A percentile compares a stretch with the other conserved stretches of the same genome.
These are phyloP conservation scores for Talaromyces sp. DNA, from an alignment of 2,329 filamentous ascomycete species.

Conservation along the genomic window DNA sequence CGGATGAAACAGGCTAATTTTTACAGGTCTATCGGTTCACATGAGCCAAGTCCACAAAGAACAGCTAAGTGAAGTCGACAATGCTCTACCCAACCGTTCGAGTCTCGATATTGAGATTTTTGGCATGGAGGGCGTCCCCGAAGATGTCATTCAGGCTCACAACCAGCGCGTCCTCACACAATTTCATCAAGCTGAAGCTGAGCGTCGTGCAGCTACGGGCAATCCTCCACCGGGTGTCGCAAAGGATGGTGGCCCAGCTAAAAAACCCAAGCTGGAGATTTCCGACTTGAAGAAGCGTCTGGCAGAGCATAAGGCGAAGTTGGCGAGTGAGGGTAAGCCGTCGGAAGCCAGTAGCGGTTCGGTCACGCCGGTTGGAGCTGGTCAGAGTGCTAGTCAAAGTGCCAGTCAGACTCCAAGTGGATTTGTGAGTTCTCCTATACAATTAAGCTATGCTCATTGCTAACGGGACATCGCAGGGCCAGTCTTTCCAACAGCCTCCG, in stretches of 20 bases:
- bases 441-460: neutral
- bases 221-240: slow-evolving; percentile 64
- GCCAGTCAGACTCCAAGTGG: slow-evolving; percentile 47
- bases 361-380: slow-evolving; percentile 52
- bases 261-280: slow-evolving; percentile 69
- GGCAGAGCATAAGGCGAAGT: slow-evolving; percentile 69
- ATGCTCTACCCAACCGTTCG: slow-evolving; percentile 81
- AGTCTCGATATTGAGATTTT: slow-evolving; percentile 93
- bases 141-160: slow-evolving; percentile 77
- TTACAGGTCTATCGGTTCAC: slow-evolving; percentile 84
- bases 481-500: slow-evolving; percentile 43
- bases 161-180: slow-evolving; percentile 80
- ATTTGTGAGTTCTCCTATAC: slow-evolving; percentile 53
- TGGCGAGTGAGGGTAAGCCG: slow-evolving; percentile 55
- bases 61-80: slow-evolving; percentile 79
- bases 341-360: slow-evolving; percentile 56
- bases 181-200: slow-evolving; percentile 80
- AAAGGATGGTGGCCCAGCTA: slow-evolving; percentile 43
- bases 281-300: slow-evolving; percentile 75
- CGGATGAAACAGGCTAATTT: neutral
- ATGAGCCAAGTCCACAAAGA: slow-evolving; percentile 99
- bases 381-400: slow-evolving; percentile 44
- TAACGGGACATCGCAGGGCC: slow-evolving; percentile 30
- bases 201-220: slow-evolving; percentile 75
- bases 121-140: slow-evolving; percentile 94